Conservation (phyloP, 164 flowering plant species). For the Litsea cubeba region DNA sequence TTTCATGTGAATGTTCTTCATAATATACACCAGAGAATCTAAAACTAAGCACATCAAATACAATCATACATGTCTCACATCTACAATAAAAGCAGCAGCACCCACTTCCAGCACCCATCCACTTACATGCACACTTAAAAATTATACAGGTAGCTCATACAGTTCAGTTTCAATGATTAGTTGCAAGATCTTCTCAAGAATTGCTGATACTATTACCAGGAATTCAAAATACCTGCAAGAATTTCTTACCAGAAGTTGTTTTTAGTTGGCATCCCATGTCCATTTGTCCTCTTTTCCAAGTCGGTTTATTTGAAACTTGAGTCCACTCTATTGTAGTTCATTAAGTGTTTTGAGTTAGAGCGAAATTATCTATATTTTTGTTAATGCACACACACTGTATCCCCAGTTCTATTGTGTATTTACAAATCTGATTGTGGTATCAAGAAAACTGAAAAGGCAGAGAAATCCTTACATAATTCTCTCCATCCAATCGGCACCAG, state of each 20-base stretch:
- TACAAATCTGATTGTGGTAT: background rate
- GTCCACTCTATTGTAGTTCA: background rate
- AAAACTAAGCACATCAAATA: background rate
- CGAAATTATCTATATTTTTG: background rate
- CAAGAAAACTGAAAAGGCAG: background rate
- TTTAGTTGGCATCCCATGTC: background rate
- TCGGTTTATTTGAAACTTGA: background rate
- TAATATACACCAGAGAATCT: background rate
- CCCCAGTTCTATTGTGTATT: background rate
- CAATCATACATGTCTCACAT: background rate
- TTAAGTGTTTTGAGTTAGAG: background rate
- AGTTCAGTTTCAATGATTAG: background rate
- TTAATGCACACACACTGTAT: background rate
- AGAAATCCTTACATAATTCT: constrained; percentile 30
- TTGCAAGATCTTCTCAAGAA: background rate
- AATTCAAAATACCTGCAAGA: background rate
- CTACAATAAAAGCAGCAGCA: background rate
- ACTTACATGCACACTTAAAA: background rate
- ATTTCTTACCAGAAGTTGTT: background rate
- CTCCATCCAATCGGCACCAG: constrained; percentile 60
- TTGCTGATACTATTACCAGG: background rate
- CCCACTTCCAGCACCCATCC: background rate
- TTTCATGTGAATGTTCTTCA: background rate
- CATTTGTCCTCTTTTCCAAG: background rate
- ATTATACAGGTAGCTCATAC: background rate